These are phyloP conservation scores for Agastache rugosa DNA, from an alignment of 257 asterid genomes.

Conservation along the genomic window DNA sequence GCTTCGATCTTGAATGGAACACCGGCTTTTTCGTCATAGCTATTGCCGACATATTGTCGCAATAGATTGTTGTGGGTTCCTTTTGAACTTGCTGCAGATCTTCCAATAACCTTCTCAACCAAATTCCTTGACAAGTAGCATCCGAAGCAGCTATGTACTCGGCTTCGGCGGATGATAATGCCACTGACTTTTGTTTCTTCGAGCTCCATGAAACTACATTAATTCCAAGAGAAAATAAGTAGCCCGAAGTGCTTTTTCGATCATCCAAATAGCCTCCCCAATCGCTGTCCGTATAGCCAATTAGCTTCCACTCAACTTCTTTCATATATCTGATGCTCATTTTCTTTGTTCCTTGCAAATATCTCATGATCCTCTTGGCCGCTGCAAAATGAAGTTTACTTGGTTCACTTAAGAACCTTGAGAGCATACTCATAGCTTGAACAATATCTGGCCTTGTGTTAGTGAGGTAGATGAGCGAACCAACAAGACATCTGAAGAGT, in stretches of 20 bases:
- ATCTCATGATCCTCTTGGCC: background rate
- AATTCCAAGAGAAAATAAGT: background rate
- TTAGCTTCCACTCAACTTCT: background rate
- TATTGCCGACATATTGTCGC: background rate
- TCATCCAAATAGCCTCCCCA: background rate
- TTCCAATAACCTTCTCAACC: background rate
- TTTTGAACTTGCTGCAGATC: background rate
- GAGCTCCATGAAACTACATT: background rate
- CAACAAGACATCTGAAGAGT: background rate
- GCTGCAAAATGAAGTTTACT: constrained; percentile 6
- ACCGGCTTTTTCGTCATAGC: background rate
- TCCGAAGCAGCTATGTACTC: background rate
- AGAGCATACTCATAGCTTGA: background rate
- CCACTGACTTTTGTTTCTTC: background rate
- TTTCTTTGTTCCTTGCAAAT: background rate
- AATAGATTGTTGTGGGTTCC: background rate
- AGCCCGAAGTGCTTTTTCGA: background rate
- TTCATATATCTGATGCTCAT: background rate
- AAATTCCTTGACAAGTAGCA: background rate
- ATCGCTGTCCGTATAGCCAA: background rate
- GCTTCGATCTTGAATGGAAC: background rate
- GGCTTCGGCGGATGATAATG: background rate
- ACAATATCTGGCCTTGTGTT: constrained; percentile 3
- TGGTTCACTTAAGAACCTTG: background rate
- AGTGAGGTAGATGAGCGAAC: background rate